Percentiles rank a stretch among this genome's conserved stretches.
phyloP scores from a whole-genome alignment of 1,284 basidiomycete genomes.

The Agaricales sp. region DNA sequence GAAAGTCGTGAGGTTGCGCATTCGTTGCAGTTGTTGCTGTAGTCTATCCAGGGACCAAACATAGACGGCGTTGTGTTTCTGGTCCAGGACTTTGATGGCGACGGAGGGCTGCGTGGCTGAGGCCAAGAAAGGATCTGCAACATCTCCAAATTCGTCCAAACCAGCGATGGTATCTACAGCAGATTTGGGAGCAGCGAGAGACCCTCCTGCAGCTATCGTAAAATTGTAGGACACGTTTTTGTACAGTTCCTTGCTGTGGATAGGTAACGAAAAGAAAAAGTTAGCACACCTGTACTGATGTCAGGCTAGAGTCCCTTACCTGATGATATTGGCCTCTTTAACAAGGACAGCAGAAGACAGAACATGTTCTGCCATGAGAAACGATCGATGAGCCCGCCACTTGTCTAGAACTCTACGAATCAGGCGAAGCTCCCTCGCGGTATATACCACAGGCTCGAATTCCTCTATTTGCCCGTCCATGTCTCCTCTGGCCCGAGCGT shows the following conservation, averaged over 20 bases:
- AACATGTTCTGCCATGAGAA: conserved; percentile 88
- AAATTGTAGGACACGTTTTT: conserved; percentile 91
- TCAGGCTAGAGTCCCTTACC: conserved; percentile 30
- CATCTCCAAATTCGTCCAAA: conserved; percentile 87
- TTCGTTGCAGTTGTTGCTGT: conserved; percentile 81
- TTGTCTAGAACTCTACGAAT: conserved; percentile 73
- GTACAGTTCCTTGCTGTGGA: conserved; percentile 66
- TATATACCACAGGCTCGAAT: conserved; percentile 75
- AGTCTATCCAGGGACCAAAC: conserved; percentile 87
- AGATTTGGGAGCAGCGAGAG: conserved; percentile 72
- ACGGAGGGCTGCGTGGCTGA: conserved; percentile 75
- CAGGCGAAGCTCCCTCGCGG: conserved; percentile 69
- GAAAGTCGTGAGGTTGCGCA: conserved; percentile 91
- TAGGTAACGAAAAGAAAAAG: conserved; percentile 3
- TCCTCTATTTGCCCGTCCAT: conserved; percentile 46
- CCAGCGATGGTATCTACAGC: conserved; percentile 82
- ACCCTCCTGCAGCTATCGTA: conserved; percentile 75
- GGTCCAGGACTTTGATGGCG: conserved; percentile 86
- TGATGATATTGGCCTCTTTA: conserved; percentile 93
- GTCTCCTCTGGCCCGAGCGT: conserved; percentile 71
- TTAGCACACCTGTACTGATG: conserved; percentile 4
- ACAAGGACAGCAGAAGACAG: conserved; percentile 80
- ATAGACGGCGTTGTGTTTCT: conserved; percentile 77
- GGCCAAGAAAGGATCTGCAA: conserved; percentile 67
- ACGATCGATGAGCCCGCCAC: conserved; percentile 79